A percentile compares a stretch with the other conserved stretches of the same genome.
These are phyloP conservation scores for Cutaneotrichosporon sp. DNA, from an alignment of 1,284 basidiomycete genomes.

Conservation along the genomic window DNA sequence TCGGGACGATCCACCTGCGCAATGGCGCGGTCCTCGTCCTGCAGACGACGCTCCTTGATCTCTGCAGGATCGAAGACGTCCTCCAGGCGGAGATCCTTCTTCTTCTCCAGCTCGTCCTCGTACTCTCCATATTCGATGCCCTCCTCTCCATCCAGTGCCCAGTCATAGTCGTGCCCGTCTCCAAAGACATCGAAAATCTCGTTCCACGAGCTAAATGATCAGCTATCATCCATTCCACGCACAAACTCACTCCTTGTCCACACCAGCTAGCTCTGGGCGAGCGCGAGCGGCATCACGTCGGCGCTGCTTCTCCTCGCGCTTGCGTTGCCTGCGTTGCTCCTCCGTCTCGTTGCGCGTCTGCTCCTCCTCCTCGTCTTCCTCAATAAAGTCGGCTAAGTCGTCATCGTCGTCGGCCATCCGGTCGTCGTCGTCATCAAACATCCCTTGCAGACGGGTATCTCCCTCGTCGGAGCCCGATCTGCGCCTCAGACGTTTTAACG, in stretches of 20 bases:
- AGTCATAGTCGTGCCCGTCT: conserved; percentile 93
- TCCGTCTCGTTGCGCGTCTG: conserved; percentile 63
- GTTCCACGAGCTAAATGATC: conserved; percentile 73
- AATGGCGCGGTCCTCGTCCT: conserved; percentile 91
- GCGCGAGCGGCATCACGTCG: conserved; percentile 61
- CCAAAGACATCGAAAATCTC: conserved; percentile 97
- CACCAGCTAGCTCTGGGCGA: conserved; percentile 73
- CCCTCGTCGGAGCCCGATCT: conserved; percentile 50
- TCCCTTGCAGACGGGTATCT: conserved; percentile 42
- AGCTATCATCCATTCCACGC: conserved; percentile 21
- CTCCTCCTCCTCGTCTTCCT: conserved; percentile 65
- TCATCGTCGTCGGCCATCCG: conserved; percentile 49
- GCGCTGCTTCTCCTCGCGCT: conserved; percentile 65
- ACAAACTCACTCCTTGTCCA: conserved; percentile 70
- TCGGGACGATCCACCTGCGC: conserved; percentile 88
- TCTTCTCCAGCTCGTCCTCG: conserved; percentile 55
- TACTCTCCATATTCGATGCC: conserved; percentile 63
- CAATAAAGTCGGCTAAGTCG: conserved; percentile 78
- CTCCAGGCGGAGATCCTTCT: conserved; percentile 72
- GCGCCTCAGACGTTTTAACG: conserved; percentile 37
- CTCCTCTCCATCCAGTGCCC: conserved; percentile 75
- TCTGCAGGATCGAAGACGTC: conserved; percentile 98
- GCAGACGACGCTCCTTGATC: conserved; percentile 84
- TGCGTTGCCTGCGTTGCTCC: conserved; percentile 63
- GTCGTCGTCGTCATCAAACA: conserved; percentile 43